A percentile compares a stretch with the other conserved stretches of the same genome.
Conservation (phyloP, 352 stramenopile species). For the Pythium insidiosum region DNA sequence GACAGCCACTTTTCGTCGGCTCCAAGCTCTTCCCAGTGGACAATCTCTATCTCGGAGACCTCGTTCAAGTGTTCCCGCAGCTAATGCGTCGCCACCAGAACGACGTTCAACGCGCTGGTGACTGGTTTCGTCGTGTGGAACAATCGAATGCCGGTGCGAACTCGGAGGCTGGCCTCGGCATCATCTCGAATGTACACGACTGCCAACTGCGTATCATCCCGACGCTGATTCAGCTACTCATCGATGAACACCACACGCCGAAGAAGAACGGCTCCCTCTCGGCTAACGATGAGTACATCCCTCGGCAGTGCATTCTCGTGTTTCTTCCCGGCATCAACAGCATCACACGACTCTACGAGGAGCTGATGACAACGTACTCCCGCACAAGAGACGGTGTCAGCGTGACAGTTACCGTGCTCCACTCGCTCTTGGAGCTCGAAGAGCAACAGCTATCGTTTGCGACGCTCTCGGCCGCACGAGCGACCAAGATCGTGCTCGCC, state of each 20-base stretch:
- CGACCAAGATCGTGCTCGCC: slow-evolving; percentile 91
- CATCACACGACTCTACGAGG: slow-evolving; percentile 87
- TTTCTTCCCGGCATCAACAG: slow-evolving; percentile 94
- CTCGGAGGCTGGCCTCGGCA: slow-evolving; percentile 34
- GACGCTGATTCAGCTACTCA: slow-evolving; percentile 47
- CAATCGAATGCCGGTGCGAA: slow-evolving; percentile 21
- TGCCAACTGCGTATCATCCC: slow-evolving; percentile 49
- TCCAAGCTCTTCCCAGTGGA: slow-evolving; percentile 73
- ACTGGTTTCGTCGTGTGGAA: slow-evolving; percentile 27
- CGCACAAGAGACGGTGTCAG: slow-evolving; percentile 5
- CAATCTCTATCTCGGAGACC: slow-evolving; percentile 53
- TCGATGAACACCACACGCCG: slow-evolving; percentile 27
- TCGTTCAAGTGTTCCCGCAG: slow-evolving; percentile 30
- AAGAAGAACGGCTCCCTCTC: slow-evolving; percentile 7
- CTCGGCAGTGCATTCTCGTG: slow-evolving; percentile 87
- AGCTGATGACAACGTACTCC: slow-evolving; percentile 24
- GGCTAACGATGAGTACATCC: too few species aligned
- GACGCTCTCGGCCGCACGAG: slow-evolving; percentile 23
- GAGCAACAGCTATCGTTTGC: slow-evolving; percentile 68
- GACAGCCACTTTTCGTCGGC: slow-evolving; percentile 70
- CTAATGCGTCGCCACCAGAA: slow-evolving; percentile 24
- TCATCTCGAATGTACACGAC: slow-evolving; percentile 57
- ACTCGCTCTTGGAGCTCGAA: slow-evolving; percentile 68
- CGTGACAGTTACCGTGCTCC: slow-evolving; percentile 26
- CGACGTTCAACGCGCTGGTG: slow-evolving; percentile 33